Base-by-base conservation (phyloP, 805 yeast species). In the Ogataea populi-albae region DNA sequence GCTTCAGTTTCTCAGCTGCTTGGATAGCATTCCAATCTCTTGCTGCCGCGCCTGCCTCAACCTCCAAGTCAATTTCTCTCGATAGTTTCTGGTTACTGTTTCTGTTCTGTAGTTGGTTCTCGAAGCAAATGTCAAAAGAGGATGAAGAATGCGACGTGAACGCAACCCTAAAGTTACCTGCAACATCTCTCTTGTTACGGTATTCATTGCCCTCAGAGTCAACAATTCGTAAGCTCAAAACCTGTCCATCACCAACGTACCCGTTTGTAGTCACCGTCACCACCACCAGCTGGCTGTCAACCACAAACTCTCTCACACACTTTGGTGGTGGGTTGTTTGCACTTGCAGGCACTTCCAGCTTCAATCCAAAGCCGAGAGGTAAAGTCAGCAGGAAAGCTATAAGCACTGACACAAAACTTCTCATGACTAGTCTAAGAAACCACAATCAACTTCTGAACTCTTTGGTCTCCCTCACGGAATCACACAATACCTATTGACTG, bases 11-110 rank as follows among this genome's bases (percentile, higher is more conserved):
- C 63, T 93, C 98, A 29, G 84, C 76, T 30, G 95, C 89, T 68
- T 89, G 96, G 45, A 89, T 70, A 17, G 88, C 86, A 58, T 88
- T 87, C 97, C 98, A 93, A 66, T 93, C 98, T 64, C 98, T 82
- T 26, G 98, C 98, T 53, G 88, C 86, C 34, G 97, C 86, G 28
- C 98, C 98, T 44, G 88, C 80, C 62, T 93, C 98, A 41, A 93
- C 81, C 46, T 89, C 97, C 54, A 93, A 69, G 55, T 88, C 96
- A 50, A 93, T 68, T 35, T 81, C 81, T 62, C 98, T 81, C 41
- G 66, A 60, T 48, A 73, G 52, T 31, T 47, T 44, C 30, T 69
- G 66, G 18, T 73, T 72, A 37, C 64, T 60, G 42, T 57, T 58
- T 32, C 62, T 63, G 15, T 59, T 57, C 51, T 64, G 59, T 29